Evolutionary conservation across 306 rosid genomes (phyloP), one percentile per base, ranked within the genome.

Genomic region (Leucaena leucocephala): DNA sequence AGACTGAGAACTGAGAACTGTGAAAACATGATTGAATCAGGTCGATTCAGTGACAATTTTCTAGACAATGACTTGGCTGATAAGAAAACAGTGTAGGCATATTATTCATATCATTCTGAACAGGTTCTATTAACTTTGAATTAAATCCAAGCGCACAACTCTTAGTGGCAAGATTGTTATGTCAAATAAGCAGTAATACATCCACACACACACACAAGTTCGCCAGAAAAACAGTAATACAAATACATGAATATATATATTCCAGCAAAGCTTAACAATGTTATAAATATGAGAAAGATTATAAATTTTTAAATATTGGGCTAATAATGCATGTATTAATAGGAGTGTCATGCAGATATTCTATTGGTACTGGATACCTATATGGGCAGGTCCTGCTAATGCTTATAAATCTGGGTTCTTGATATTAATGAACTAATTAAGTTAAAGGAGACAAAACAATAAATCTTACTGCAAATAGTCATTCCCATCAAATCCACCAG

Each of bases 401-500:
- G 71, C 62, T 43, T 16, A 46, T 59, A 13, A 21, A 69, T 84
- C 21, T 44, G 71, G 57, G 19, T 74, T 38, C 40, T 55, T 40
- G 11, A 76, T 42, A 74, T 52, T 42, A 68, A 79, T 57, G 16
- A 63, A 49, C 67, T 7, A 34, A 55, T n/a, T 8, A 55, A 55
- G 62, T 75, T 34, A 57, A 76, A 27, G 22, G 69, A 74, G 78
- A 81, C 43, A 19, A 67, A 42, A 70, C 15, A 68, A 66, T 64
- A 67, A 58, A 75, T 79, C 97, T 89, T 82, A 91, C 97, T 78
- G 85, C 58, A 89, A 61, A 89, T 89, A 83, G 61, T 73, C 77
- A 54, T 22, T 71, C 52, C 90, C 95, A 80, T 85, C 89, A 81
- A 16, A 93, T 33, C 88, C 91, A 19, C 87, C 99, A 42, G 89